Evolutionary conservation across 176 grass and related monocot genomes (phyloP).

Genomic region (Thalia dealbata): DNA sequence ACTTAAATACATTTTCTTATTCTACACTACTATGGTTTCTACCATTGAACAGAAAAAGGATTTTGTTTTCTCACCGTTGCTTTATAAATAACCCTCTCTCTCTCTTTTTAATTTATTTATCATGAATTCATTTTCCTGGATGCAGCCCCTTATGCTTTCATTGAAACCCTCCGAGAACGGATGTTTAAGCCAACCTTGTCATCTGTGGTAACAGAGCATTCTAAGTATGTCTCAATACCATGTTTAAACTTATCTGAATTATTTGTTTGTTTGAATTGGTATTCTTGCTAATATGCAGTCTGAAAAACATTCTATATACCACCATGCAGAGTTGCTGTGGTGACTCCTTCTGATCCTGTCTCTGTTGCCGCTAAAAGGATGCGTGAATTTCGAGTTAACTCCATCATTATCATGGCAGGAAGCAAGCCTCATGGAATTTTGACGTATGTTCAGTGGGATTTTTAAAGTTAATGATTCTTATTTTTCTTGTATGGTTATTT

Average conservation of each 20-base stretch:
- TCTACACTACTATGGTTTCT: neutral
- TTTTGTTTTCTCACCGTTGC: neutral
- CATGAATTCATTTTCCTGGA: slow-evolving; percentile 15
- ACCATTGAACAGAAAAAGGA: neutral
- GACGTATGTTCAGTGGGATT: slow-evolving; percentile 42
- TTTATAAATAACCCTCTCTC: neutral
- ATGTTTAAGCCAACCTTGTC: slow-evolving; percentile 95
- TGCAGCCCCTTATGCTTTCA: slow-evolving; percentile 79
- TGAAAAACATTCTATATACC: slow-evolving; percentile 1
- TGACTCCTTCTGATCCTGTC: slow-evolving; percentile 82
- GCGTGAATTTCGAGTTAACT: slow-evolving; percentile 79
- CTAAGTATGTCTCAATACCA: slow-evolving; percentile 38
- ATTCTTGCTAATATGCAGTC: neutral
- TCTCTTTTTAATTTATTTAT: neutral
- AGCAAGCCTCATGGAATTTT: slow-evolving; percentile 80
- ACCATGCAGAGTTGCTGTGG: slow-evolving; percentile 65
- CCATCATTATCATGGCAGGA: slow-evolving; percentile 64
- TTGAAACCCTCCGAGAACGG: slow-evolving; percentile 79
- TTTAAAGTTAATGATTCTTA: neutral
- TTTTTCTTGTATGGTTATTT: neutral
- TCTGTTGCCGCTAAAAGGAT: slow-evolving; percentile 81
- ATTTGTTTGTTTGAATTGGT: slow-evolving; percentile 4
- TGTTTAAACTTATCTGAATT: slow-evolving; percentile 17
- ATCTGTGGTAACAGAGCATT: slow-evolving; percentile 60
- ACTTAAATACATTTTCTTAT: neutral